Base-by-base conservation (phyloP, 2,329 filamentous ascomycete species). In the Xylaria sp. region DNA sequence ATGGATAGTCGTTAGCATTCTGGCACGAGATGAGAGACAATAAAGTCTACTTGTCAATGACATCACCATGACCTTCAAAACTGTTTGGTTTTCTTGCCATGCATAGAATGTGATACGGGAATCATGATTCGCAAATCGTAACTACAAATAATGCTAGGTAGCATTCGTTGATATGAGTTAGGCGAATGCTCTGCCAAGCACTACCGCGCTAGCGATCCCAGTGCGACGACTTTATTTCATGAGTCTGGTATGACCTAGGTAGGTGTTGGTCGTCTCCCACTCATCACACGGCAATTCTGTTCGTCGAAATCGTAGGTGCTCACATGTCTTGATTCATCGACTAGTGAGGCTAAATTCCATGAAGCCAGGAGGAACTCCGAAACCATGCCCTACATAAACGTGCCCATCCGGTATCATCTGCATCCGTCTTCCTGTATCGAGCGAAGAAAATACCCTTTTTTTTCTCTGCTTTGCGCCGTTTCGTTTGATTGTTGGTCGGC, bases 341-440 rank as follows among this genome's bases (percentile, higher is more conserved):
- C 77, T 75, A 76, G 76, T 76, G 78, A 81, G 80, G 76, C 79
- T 81, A 79, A 79, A 80, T 77, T 77, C 77, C 79, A 80, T 78
- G 74, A 76, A 76, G 74, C 74, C 75, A 75, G 73, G 72, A 78
- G 74, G 75, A 80, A 81, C 79, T 81, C 80, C 80, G 78, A 77
- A 81, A 80, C 78, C 77, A 80, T 80, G 80, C 79, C 79, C 79
- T 79, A 77, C 79, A 77, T 77, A 76, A 79, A 79, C 75, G 69
- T 67, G 66, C 69, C 79, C 70, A 72, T 73, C 73, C 74, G 74
- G 73, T 76, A 75, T 76, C 73, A 53, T 68, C 61, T 64, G 68
- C 65, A 65, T 63, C 65, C 64, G 60, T 56, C 69, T 63, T 67
- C 45, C 71, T 55, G 36, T 66, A 57, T 59, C 47, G 61, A 68